phyloP scores from a whole-genome alignment of 257 asterid genomes.

The Salvia splendens region DNA sequence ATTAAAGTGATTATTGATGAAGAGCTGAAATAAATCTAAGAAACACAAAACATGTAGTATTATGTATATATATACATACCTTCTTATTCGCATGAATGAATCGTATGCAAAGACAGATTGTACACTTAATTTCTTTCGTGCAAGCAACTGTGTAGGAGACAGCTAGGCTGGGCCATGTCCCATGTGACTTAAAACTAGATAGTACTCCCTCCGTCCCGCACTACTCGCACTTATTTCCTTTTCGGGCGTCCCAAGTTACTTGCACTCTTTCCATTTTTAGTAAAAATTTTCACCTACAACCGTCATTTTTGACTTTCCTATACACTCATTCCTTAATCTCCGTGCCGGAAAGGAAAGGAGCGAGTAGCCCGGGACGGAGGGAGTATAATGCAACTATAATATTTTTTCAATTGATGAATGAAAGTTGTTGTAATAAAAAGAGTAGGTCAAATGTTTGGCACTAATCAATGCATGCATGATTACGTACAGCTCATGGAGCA shows the following conservation, averaged over 20 bases:
- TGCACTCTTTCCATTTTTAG: too few relatives aligned
- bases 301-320: too few relatives aligned
- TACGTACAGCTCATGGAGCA: not conserved
- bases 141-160: not conserved
- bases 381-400: not conserved
- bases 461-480: not conserved
- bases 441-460: conserved; percentile 11
- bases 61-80: not conserved
- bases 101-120: too few relatives aligned
- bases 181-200: conserved; percentile 1
- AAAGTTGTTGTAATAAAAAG: not conserved
- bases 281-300: too few relatives aligned
- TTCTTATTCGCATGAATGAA: too few relatives aligned
- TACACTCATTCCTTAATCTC: too few relatives aligned
- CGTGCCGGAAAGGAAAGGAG: too few relatives aligned
- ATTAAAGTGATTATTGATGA: too few relatives aligned
- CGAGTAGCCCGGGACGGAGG: too few relatives aligned
- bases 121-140: not conserved
- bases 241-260: too few relatives aligned
- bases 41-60: not conserved
- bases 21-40: conserved; percentile 7
- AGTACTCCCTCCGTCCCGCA: too few relatives aligned
- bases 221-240: too few relatives aligned
- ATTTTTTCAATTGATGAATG: not conserved
- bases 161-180: not conserved